phyloP scores from a whole-genome alignment of 176 grass and related monocot genomes.

The Rhynchospora tenuis region DNA sequence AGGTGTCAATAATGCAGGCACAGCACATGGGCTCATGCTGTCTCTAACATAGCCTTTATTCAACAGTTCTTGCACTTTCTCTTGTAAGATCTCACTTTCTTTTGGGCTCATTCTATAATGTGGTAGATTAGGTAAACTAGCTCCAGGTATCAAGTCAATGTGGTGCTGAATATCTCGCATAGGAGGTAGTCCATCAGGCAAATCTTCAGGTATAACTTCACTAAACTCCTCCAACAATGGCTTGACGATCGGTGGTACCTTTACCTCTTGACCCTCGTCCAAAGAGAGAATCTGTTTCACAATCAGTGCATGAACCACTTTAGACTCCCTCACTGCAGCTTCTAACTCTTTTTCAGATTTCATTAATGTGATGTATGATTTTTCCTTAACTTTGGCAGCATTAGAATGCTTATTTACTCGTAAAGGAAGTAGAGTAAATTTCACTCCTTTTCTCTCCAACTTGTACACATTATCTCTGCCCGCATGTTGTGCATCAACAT shows the following conservation, averaged over 20 bases:
- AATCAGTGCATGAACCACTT: background rate
- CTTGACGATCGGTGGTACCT: no score
- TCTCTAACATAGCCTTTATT: background rate
- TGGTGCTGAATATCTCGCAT: conserved; percentile 1
- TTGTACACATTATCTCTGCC: background rate
- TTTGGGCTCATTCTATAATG: background rate
- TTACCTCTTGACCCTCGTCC: no score
- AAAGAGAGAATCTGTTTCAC: background rate
- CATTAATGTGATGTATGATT: background rate
- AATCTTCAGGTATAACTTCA: background rate
- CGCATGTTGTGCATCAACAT: background rate
- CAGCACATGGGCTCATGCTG: background rate
- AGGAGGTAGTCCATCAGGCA: background rate
- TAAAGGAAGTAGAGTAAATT: background rate
- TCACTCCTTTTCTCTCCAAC: background rate
- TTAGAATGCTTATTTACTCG: background rate
- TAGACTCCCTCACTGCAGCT: background rate
- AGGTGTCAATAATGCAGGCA: background rate
- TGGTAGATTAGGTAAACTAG: background rate
- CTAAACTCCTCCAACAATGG: background rate
- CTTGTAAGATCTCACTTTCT: background rate
- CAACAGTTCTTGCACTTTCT: background rate
- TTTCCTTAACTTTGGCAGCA: background rate
- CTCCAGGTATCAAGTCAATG: background rate
- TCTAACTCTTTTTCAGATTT: background rate